These are phyloP conservation scores for Rhododendron griersonianum DNA, from an alignment of 148 eudicot species.

Conservation along the genomic window DNA sequence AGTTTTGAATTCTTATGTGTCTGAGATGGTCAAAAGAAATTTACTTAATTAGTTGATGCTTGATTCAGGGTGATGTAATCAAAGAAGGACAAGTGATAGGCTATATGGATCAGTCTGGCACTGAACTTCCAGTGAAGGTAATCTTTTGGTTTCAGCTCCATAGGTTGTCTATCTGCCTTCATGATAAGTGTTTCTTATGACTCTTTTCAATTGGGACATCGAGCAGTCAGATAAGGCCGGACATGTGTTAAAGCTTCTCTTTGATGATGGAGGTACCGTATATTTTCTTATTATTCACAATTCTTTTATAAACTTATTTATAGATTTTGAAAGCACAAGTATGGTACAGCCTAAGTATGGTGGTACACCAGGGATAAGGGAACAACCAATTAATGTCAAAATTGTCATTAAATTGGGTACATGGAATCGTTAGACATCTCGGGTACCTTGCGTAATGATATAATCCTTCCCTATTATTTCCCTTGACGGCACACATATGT, in stretches of 20 bases:
- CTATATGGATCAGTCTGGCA: conserved; percentile 82
- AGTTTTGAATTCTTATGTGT: background rate
- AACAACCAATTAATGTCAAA: background rate
- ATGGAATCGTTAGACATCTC: background rate
- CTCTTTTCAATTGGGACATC: background rate
- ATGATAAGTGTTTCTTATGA: conserved; percentile 3
- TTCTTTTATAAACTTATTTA: background rate
- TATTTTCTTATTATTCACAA: background rate
- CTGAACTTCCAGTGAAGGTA: conserved; percentile 77
- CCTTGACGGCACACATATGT: background rate
- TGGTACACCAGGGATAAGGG: background rate
- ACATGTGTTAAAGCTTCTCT: conserved; percentile 70
- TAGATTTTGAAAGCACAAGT: background rate
- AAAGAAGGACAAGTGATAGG: conserved; percentile 90
- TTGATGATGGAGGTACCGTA: conserved; percentile 63
- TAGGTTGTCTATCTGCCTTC: background rate
- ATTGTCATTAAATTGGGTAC: background rate
- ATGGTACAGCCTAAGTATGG: background rate
- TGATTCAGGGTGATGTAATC: conserved; percentile 69
- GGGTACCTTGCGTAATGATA: background rate
- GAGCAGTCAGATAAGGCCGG: conserved; percentile 87
- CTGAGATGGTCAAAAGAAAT: background rate
- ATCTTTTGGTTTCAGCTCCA: conserved; percentile 17
- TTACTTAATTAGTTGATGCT: background rate
- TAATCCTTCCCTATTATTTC: background rate